Evolutionary conservation across 495 filamentous ascomycete species (phyloP), one percentile per base, ranked within the genome.

Genomic region (Penicillium manginii): DNA sequence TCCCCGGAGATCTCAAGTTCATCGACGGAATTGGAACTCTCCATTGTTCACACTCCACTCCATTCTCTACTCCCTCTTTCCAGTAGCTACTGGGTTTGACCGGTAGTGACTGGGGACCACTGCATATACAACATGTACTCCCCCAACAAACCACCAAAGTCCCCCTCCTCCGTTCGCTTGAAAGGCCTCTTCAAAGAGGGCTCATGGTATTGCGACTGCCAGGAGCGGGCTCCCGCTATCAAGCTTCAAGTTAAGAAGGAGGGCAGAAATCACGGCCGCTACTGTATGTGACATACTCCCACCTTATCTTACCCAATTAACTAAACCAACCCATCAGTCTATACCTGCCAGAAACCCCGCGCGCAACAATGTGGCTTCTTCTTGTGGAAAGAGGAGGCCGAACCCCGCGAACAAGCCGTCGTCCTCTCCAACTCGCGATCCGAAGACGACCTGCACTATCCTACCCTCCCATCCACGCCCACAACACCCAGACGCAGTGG

Each of bases 151-250:
- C 40, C 40, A 5, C 35, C 35, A n/a, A 43, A 43, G 17, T 43
- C 40, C 17, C 40, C 40, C 40, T 17, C 40, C 2, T 12, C 40
- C 1, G 40, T 43, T 0, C 40, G 40, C 15, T 19, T 43, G 40
- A 12, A 19, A 26, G 19, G 45, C 14, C 45, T 22, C 21, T 86
- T 87, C 65, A 68, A 72, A 45, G 77, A 85, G 60, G 81, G 79
- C 0, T 65, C 77, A 40, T 88, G 85, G 85, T 73, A 78, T 59
- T 89, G 89, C 63, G 85, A 91, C 58, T 92, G 90, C 67, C 70
- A 77, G 8, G 84, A 84, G 15, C 83, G 86, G 9, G 79, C 83
- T 1, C 81, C 82, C 8, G 89, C 89, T 0, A 66, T 78, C 14
- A 81, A 81, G 15, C 79, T 86, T 46, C 78, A 84, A 59, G 83